phyloP scores from a whole-genome alignment of 192 early-diverging fungal species.

The Coemansia sp. region DNA sequence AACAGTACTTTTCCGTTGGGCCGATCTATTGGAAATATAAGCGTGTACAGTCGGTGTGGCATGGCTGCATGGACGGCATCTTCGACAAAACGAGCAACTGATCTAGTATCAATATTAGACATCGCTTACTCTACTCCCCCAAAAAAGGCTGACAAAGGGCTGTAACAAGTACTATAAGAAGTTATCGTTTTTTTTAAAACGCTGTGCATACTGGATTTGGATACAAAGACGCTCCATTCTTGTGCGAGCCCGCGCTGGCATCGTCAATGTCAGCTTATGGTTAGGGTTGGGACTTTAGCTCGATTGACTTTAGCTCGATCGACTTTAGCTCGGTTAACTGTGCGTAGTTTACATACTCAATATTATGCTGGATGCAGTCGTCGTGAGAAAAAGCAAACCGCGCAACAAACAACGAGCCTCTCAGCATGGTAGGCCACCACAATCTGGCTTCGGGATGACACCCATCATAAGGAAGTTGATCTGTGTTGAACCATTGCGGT shows the following conservation, averaged over 20 bases:
- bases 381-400: constrained; percentile 27
- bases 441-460: constrained; percentile 50
- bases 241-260: neutral
- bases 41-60: constrained; percentile 44
- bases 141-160: neutral
- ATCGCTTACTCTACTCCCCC: neutral
- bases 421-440: constrained; percentile 47
- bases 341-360: constrained; percentile 7
- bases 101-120: constrained; percentile 12
- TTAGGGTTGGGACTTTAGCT: neutral
- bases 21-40: constrained; percentile 38
- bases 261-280: constrained; percentile 2
- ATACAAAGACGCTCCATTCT: neutral
- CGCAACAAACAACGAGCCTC: constrained; percentile 22
- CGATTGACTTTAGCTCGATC: too few relatives aligned
- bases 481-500: constrained; percentile 64
- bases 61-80: constrained; percentile 17
- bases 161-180: neutral
- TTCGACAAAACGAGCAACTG: constrained; percentile 36
- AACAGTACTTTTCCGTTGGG: constrained; percentile 55
- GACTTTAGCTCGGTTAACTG: constrained; percentile 3
- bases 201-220: too few relatives aligned
- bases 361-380: constrained; percentile 8
- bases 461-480: constrained; percentile 58
- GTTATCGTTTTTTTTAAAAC: neutral